Base-by-base conservation (phyloP, 805 yeast species). In the Pichia insulana region DNA sequence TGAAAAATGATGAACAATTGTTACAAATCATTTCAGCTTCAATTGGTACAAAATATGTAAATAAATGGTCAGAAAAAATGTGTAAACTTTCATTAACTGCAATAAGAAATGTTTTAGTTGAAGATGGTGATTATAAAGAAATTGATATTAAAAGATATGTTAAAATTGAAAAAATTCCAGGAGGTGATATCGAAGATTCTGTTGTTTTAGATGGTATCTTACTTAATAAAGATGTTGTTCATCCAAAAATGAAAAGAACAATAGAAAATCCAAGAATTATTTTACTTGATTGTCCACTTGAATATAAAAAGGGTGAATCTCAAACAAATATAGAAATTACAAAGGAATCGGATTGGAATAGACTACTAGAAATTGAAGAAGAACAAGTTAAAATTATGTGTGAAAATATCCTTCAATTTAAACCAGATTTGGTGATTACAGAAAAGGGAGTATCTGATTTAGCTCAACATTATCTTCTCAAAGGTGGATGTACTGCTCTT, bases 381-480 rank as follows among this genome's bases (percentile, higher is more conserved):
- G 98, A 92, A 64, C 99, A 92, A 68, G 89, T 92, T 49, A 83
- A 83, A 58, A 56, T 74, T 42, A 69, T 90, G 71, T 89, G 97
- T 66, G 95, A 86, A 49, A 83, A 80, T 54, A 76, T 92, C 47
- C 71, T 89, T 50, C 74, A 80, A 46, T 78, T 85, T 57, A 86
- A 86, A 60, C 98, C 98, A 17, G 96, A 86, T 59, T 74, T 92
- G 55, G 96, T 92, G 25, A 82, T 92, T 52, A 92, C 98, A 40
- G 99, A 92, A 65, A 92, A 92, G 73, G 99, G 99, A 53, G 97
- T 92, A 13, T 83, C 95, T 30, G 97, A 92, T 63, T 73, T 92
- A 58, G 99, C 98, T 32, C 99, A 92, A 65, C 99, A 92, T 68
- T 89, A 83, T 64, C 68, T 92, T 52, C 73, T 92, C 57, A 89